Conservation (phyloP, 2,329 filamentous ascomycete species). For the Penicillium griseofulvum region DNA sequence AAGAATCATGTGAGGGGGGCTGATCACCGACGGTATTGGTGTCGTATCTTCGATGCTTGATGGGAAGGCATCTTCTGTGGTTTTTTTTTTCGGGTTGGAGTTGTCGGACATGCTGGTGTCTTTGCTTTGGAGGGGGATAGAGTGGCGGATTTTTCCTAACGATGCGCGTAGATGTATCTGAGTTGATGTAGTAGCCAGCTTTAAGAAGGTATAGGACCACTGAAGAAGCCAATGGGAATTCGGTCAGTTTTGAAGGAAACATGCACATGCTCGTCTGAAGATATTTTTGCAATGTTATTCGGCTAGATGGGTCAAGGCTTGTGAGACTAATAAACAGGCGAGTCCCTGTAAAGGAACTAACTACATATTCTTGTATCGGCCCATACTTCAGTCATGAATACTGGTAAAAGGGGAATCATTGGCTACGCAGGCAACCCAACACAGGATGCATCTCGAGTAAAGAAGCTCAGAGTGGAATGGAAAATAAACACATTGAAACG, state of each 20-base stretch:
- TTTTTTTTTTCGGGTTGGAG: neutral
- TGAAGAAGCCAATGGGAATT: neutral
- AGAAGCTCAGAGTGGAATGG: constrained; percentile 19
- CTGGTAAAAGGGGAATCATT: constrained; percentile 10
- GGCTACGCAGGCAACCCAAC: constrained; percentile 11
- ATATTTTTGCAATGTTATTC: neutral
- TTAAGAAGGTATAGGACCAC: neutral
- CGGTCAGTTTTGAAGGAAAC: too few species aligned
- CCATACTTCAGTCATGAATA: neutral
- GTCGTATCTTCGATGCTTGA: neutral
- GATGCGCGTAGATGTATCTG: neutral
- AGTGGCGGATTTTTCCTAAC: neutral
- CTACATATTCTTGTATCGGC: neutral
- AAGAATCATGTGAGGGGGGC: neutral
- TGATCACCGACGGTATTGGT: neutral
- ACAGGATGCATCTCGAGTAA: constrained; percentile 4
- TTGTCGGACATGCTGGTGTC: neutral
- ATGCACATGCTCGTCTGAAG: neutral
- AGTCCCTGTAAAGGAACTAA: neutral
- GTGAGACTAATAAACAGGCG: neutral
- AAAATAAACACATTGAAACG: constrained; percentile 40
- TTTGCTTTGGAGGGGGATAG: neutral
- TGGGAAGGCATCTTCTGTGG: neutral
- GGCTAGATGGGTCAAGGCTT: neutral
- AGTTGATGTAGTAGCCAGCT: neutral